Conservation (phyloP, 1,139 yeast genomes). For the Lodderomyces pseudojiufengensis region DNA sequence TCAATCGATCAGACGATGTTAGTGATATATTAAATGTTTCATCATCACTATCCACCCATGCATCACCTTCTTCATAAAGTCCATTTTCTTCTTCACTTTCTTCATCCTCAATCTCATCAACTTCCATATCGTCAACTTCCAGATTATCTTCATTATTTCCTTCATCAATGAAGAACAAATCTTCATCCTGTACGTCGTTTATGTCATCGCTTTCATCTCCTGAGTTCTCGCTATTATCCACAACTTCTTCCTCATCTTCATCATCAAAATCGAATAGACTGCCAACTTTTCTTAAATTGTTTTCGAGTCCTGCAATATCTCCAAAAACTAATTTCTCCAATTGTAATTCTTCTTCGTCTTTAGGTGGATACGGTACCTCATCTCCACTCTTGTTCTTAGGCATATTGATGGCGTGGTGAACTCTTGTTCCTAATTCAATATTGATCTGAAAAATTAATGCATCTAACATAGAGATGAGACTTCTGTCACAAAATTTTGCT, state of each 20-base stretch:
- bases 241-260: conserved; percentile 16
- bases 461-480: conserved; percentile 4
- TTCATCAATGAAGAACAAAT: conserved; percentile 63
- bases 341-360: conserved; percentile 76
- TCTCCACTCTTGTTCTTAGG: conserved; percentile 25
- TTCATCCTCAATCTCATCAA: conserved; percentile 31
- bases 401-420: conserved; percentile 13
- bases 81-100: conserved; percentile 28
- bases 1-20: conserved; percentile 53
- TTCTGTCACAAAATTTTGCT: neutral
- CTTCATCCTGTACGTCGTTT: conserved; percentile 51
- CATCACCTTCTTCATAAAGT: conserved; percentile 41
- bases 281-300: conserved; percentile 57
- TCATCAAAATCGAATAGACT: conserved; percentile 47
- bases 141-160: conserved; percentile 28
- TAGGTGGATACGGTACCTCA: conserved; percentile 50
- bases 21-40: conserved; percentile 67
- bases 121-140: conserved; percentile 32
- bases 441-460: conserved; percentile 1
- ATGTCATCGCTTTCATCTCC: conserved; percentile 22
- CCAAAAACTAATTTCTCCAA: conserved; percentile 89
- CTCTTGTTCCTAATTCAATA: too few species aligned
- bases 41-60: conserved; percentile 94
- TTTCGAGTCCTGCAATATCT: conserved; percentile 74
- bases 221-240: conserved; percentile 9